Conservation (phyloP, 192 early-diverging fungal genomes). For the Entomortierella parvispora region DNA sequence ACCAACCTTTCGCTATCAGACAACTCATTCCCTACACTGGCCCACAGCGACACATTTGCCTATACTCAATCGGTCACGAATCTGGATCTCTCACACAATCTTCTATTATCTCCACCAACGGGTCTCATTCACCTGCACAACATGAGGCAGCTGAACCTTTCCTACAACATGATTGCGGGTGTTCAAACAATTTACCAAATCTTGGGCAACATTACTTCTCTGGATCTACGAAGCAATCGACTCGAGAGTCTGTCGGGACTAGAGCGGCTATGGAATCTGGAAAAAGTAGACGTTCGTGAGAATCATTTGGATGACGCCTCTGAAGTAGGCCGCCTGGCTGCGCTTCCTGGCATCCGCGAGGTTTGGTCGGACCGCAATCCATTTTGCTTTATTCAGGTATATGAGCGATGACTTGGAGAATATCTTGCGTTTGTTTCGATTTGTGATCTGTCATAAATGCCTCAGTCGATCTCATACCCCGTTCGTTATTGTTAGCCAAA, state of each 20-base stretch:
- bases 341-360: slow-evolving; percentile 59
- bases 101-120: slow-evolving; percentile 59
- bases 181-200: slow-evolving; percentile 61
- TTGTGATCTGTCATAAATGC: not conserved
- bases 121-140: slow-evolving; percentile 58
- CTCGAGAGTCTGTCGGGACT: slow-evolving; percentile 61
- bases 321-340: slow-evolving; percentile 61
- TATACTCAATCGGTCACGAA: slow-evolving; percentile 53
- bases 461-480: not conserved
- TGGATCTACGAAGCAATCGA: slow-evolving; percentile 65
- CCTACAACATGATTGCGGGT: slow-evolving; percentile 67
- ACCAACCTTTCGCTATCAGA: slow-evolving; percentile 59
- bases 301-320: slow-evolving; percentile 62
- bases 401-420: not conserved
- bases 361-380: slow-evolving; percentile 66
- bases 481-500: slow-evolving; percentile 45
- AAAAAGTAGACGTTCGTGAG: slow-evolving; percentile 63
- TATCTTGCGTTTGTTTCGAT: not conserved
- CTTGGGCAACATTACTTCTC: slow-evolving; percentile 60
- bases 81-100: slow-evolving; percentile 63
- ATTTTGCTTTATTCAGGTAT: slow-evolving; percentile 60
- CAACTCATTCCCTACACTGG: slow-evolving; percentile 57
- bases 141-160: slow-evolving; percentile 59
- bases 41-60: slow-evolving; percentile 45
- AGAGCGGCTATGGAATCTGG: slow-evolving; percentile 65